phyloP scores from a whole-genome alignment of 225 moss, liverwort and hornwort species.

The Physcomitrellopsis africana region DNA sequence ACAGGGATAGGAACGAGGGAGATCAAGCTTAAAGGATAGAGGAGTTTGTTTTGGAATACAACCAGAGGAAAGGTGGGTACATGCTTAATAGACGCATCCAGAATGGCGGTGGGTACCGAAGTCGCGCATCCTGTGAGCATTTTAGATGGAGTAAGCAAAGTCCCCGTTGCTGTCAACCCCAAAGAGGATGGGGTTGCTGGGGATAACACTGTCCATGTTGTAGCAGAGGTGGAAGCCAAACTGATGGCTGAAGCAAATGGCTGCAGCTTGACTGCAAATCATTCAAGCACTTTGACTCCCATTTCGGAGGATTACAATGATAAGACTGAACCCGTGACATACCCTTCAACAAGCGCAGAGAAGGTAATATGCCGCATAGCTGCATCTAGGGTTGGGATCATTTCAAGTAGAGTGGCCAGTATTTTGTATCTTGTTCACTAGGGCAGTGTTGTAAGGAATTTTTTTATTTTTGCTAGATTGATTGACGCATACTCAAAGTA shows the following conservation, averaged over 20 bases:
- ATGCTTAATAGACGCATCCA: constrained; percentile 79
- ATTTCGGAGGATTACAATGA: constrained; percentile 37
- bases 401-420: not conserved
- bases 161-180: constrained; percentile 62
- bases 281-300: constrained; percentile 21
- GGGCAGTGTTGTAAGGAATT: not conserved
- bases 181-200: constrained; percentile 76
- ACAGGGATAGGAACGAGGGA: not conserved
- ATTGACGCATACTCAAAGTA: not conserved
- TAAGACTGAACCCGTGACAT: constrained; percentile 35
- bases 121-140: constrained; percentile 96
- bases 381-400: constrained; percentile 37
- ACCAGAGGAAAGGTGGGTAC: constrained; percentile 42
- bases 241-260: constrained; percentile 31
- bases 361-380: constrained; percentile 37
- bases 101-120: constrained; percentile 98
- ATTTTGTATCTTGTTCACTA: not conserved
- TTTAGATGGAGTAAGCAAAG: constrained; percentile 91
- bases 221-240: constrained; percentile 42
- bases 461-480: not conserved
- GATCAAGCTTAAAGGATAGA: constrained; percentile 5
- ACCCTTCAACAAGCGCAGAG: constrained; percentile 26
- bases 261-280: constrained; percentile 40
- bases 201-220: constrained; percentile 53
- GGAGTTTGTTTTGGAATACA: constrained; percentile 32